Percentiles rank a stretch among this genome's conserved stretches.
Conservation (phyloP, 129 eudicot genomes). For the Calendula officinalis region DNA sequence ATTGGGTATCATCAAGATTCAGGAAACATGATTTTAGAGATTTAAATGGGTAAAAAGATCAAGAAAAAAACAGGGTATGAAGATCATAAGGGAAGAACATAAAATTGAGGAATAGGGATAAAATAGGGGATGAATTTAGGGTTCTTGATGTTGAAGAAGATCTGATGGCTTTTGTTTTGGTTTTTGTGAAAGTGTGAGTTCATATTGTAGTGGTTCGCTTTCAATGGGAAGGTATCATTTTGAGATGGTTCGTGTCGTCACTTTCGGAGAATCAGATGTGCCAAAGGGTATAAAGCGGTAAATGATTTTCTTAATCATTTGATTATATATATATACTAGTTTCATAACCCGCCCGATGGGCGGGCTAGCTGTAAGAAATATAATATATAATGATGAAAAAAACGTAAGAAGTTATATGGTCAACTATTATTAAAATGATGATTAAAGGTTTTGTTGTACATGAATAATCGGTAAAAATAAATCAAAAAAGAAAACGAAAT, state of each 20-base stretch:
- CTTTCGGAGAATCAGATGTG: constrained; percentile 1
- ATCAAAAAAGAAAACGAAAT: too few species aligned
- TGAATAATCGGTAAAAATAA: too few species aligned
- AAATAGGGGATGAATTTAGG: constrained; percentile 16
- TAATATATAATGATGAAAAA: too few species aligned
- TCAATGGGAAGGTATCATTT: constrained; percentile 27
- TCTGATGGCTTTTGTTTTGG: constrained; percentile 32
- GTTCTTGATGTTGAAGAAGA: constrained; percentile 21
- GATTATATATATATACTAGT: too few species aligned
- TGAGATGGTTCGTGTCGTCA: constrained; percentile 9
- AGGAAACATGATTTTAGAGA: not conserved
- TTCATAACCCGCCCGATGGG: too few species aligned
- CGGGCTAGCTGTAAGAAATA: too few species aligned
- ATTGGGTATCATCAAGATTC: constrained; percentile 21
- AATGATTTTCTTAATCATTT: constrained; percentile 13
- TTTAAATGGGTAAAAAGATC: not conserved
- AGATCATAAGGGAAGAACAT: constrained; percentile 8
- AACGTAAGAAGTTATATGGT: too few species aligned
- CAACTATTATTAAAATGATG: too few species aligned
- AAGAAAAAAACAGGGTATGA: not conserved
- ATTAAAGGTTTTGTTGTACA: too few species aligned
- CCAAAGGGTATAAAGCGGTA: constrained; percentile 8
- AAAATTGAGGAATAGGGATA: constrained; percentile 1
- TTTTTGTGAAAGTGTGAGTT: constrained; percentile 17
- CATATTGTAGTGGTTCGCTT: constrained; percentile 18